A percentile compares a stretch with the other conserved stretches of the same genome.
Conservation (phyloP, 148 eudicot species). For the Selenicereus undatus region DNA sequence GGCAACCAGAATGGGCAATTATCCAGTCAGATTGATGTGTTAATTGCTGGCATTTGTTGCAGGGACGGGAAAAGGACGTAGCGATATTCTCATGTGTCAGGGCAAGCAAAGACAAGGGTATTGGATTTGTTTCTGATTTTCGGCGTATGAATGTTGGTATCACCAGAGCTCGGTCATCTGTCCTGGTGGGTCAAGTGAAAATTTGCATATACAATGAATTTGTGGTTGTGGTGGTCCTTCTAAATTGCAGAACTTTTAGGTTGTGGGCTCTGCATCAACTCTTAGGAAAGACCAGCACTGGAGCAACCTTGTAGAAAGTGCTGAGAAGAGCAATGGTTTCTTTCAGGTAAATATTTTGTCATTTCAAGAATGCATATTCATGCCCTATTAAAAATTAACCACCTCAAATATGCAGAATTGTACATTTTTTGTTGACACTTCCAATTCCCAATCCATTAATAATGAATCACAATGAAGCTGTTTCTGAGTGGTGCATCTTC, state of each 20-base stretch:
- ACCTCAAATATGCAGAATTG: not conserved
- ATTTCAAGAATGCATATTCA: not conserved
- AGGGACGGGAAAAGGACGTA: conserved; percentile 98
- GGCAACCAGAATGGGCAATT: not conserved
- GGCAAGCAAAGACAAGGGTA: conserved; percentile 65
- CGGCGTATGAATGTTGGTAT: conserved; percentile 97
- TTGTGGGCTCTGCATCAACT: conserved; percentile 84
- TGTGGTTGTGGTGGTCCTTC: conserved; percentile 1
- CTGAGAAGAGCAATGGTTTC: conserved; percentile 52
- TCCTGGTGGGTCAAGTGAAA: conserved; percentile 52
- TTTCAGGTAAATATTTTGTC: conserved; percentile 45
- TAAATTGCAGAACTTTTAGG: conserved; percentile 38
- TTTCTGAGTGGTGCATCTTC: not conserved
- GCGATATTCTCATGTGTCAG: conserved; percentile 97
- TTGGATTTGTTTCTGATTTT: conserved; percentile 82
- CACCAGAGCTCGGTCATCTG: conserved; percentile 89
- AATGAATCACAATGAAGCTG: not conserved
- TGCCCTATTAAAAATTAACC: not conserved
- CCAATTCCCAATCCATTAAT: not conserved
- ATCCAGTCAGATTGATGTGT: not conserved
- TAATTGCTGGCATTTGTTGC: conserved; percentile 17
- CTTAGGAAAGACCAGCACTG: conserved; percentile 77
- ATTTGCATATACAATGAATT: not conserved
- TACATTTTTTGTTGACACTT: not conserved
- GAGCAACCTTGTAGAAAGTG: conserved; percentile 73